Evolutionary conservation across 1,284 basidiomycete species (phyloP).

Genomic region (Xerocomus cyaneibrunnescens): DNA sequence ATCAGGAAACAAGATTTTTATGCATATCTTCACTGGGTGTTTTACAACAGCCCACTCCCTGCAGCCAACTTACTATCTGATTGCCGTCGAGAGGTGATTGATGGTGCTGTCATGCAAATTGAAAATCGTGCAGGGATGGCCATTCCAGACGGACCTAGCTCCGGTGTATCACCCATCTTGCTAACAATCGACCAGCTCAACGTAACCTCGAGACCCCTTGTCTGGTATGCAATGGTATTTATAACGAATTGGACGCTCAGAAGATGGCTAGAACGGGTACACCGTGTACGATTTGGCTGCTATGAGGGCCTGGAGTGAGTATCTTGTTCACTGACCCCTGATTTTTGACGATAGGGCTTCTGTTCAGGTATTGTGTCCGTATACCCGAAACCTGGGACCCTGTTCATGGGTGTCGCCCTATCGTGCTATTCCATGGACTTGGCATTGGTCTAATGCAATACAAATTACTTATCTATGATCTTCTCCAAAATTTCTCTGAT

Average conservation of each 20-base stretch:
- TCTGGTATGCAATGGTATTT: conserved; percentile 67
- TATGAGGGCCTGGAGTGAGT: conserved; percentile 66
- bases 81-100: conserved; percentile 49
- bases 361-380: conserved; percentile 68
- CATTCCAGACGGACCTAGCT: conserved; percentile 64
- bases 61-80: conserved; percentile 47
- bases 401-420: conserved; percentile 55
- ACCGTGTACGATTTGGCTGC: conserved; percentile 49
- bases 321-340: neutral
- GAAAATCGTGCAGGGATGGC: conserved; percentile 71
- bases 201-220: conserved; percentile 67
- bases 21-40: conserved; percentile 84
- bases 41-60: conserved; percentile 68
- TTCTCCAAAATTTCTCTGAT: conserved; percentile 56
- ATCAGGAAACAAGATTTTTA: conserved; percentile 66
- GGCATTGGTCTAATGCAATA: conserved; percentile 80
- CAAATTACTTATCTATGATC: conserved; percentile 46
- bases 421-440: conserved; percentile 86
- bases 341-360: neutral
- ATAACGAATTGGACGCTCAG: conserved; percentile 53
- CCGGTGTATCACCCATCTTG: conserved; percentile 57
- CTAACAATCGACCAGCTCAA: conserved; percentile 80
- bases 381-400: conserved; percentile 67
- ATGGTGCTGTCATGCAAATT: conserved; percentile 60
- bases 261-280: conserved; percentile 44